Evolutionary conservation across 306 rosid genomes (phyloP), one percentile per base, ranked within the genome.

Genomic region (Quercus parvula): DNA sequence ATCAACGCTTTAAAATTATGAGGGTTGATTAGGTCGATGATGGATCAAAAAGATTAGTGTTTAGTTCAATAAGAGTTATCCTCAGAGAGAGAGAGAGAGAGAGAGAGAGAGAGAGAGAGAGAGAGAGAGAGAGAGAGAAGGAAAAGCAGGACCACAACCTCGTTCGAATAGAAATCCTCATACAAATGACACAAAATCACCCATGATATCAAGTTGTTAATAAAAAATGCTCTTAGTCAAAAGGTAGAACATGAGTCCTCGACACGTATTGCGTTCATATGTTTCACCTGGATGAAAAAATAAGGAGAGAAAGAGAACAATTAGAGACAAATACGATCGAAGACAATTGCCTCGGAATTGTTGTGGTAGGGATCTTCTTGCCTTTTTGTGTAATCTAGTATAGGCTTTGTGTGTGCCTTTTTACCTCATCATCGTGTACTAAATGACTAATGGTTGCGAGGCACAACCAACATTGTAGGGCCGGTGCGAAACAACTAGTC

Each of bases 381-480:
- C 96, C 94, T 75, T 55, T 35, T 33, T 44, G 58, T 75, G 85
- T 75, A 54, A 81, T 52, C 64, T 61, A 55, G 73, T 71, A 64
- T 56, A 44, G 81, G 82, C 76, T 86, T 85, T 88, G 91, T 84
- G 70, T 85, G 73, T 76, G 70, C 75, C 84, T 74, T 78, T 84
- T 82, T 5, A 77, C 75, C 77, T 57, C 49, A 56, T 71, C 62
- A 81, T 81, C 70, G 66, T 78, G 28, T 63, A 77, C 17, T 82
- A 84, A 83, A 81, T n/a, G 57, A 75, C 70, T 63, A 57, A 58
- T 67, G 80, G 84, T 70, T 56, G 66, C 82, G 62, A 89, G 81
- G 85, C 89, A 89, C 90, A 86, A 81, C 89, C 67, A 85, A 70
- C n/a, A 17, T 10, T 89, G 97, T 91, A 88, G 92, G 91, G 90